These are phyloP conservation scores for Alternaria ethzedia DNA, from an alignment of 2,329 filamentous ascomycete genomes.

Conservation along the genomic window DNA sequence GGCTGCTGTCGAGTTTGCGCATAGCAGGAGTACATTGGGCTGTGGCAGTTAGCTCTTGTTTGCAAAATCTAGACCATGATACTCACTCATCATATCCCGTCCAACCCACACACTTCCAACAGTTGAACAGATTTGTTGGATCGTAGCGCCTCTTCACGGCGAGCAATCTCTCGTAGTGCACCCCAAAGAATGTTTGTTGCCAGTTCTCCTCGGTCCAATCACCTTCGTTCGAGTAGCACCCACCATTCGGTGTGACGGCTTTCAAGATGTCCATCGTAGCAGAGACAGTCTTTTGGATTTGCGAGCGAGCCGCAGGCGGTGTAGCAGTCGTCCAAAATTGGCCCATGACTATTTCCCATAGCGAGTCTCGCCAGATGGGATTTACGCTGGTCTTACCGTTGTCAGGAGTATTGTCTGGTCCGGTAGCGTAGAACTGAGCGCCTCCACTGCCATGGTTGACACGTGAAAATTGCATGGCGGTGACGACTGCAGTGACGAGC, in stretches of 20 bases:
- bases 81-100: conserved; percentile 42
- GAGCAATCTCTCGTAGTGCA: conserved; percentile 37
- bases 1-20: conserved; percentile 27
- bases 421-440: conserved; percentile 46
- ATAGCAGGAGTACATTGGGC: conserved; percentile 42
- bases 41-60: conserved; percentile 14
- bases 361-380: conserved; percentile 38
- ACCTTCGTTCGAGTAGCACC: conserved; percentile 47
- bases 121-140: conserved; percentile 42
- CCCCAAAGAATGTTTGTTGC: conserved; percentile 45
- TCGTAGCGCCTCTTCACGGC: conserved; percentile 41
- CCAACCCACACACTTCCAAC: conserved; percentile 48
- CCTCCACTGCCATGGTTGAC: conserved; percentile 34
- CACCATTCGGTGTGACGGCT: conserved; percentile 42
- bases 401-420: conserved; percentile 40
- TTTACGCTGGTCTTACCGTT: conserved; percentile 41
- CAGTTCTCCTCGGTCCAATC: conserved; percentile 46
- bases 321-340: conserved; percentile 37
- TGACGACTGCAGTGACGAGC: conserved; percentile 39
- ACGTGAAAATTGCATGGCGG: conserved; percentile 41
- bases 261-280: conserved; percentile 42
- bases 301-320: conserved; percentile 20
- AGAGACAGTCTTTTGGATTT: conserved; percentile 40
- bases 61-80: background rate
- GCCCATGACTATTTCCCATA: conserved; percentile 46